Conservation (phyloP, 2,329 filamentous ascomycete genomes). For the Cercospora berteroae region DNA sequence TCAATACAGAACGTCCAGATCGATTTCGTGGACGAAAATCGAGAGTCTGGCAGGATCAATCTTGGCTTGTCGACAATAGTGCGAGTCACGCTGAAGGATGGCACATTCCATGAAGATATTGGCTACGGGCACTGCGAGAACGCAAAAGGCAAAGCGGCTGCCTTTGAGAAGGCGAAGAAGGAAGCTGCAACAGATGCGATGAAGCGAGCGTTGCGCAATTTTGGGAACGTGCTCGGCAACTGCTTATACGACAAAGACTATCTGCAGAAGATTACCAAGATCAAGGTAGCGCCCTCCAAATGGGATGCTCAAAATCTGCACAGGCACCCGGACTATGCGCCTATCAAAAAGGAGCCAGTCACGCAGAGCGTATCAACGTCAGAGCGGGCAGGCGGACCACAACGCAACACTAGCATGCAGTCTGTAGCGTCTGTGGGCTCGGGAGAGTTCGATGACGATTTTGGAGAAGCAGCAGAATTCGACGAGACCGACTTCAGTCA, state of each 20-base stretch:
- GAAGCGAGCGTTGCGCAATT: slow-evolving; percentile 84
- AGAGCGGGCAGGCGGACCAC: slow-evolving; percentile 17
- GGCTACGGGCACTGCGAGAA: slow-evolving; percentile 98
- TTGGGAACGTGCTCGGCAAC: slow-evolving; percentile 96
- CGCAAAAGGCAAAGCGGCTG: slow-evolving; percentile 87
- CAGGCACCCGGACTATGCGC: slow-evolving; percentile 71
- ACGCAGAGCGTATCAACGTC: slow-evolving; percentile 17
- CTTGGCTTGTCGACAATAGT: slow-evolving; percentile 88
- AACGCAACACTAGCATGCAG: slow-evolving; percentile 32
- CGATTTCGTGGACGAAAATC: slow-evolving; percentile 89
- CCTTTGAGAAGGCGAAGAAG: slow-evolving; percentile 98
- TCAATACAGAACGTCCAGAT: slow-evolving; percentile 93
- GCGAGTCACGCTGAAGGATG: slow-evolving; percentile 84
- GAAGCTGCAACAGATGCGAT: slow-evolving; percentile 93
- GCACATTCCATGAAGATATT: slow-evolving; percentile 96
- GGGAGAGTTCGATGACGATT: slow-evolving; percentile 55
- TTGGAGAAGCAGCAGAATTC: slow-evolving; percentile 51
- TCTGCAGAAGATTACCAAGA: slow-evolving; percentile 80
- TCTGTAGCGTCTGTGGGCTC: slow-evolving; percentile 35
- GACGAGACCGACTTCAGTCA: slow-evolving; percentile 61
- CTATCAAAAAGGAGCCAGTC: slow-evolving; percentile 56
- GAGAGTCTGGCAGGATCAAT: slow-evolving; percentile 72
- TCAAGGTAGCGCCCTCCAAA: slow-evolving; percentile 75
- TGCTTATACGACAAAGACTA: slow-evolving; percentile 98
- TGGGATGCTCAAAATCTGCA: slow-evolving; percentile 80